phyloP scores from a whole-genome alignment of 1,284 basidiomycete species.

The Jaminaea rosea region DNA sequence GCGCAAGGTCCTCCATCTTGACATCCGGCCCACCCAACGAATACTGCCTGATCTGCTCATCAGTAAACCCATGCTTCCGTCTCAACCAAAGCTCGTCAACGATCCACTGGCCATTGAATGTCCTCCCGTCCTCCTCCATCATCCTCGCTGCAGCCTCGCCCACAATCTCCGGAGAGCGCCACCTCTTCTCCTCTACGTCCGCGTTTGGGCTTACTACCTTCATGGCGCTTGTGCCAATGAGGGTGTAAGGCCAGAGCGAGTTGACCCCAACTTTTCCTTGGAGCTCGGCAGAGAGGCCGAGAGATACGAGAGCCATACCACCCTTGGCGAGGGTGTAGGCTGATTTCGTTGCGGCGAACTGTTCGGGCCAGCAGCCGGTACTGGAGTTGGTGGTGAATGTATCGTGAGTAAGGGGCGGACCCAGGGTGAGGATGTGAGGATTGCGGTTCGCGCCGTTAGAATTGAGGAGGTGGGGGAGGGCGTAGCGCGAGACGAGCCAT shows the following conservation, averaged over 20 bases:
- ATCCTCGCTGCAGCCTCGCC: slow-evolving; percentile 37
- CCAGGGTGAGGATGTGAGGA: slow-evolving; percentile 44
- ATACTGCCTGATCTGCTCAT: slow-evolving; percentile 17
- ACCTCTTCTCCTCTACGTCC: slow-evolving; percentile 18
- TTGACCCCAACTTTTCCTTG: slow-evolving; percentile 31
- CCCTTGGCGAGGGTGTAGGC: slow-evolving; percentile 43
- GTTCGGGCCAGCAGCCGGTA: slow-evolving; percentile 15
- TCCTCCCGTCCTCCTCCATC: slow-evolving; percentile 20
- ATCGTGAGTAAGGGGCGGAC: slow-evolving; percentile 30
- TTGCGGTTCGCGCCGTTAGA: slow-evolving; percentile 19
- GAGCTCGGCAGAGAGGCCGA: slow-evolving; percentile 37
- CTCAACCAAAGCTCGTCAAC: slow-evolving; percentile 45
- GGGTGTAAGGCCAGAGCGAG: slow-evolving; percentile 33
- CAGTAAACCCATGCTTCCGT: slow-evolving; percentile 14
- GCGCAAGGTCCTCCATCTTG: background rate
- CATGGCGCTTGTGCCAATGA: slow-evolving; percentile 37
- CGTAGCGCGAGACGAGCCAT: slow-evolving; percentile 35
- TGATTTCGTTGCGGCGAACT: slow-evolving; percentile 16
- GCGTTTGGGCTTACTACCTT: slow-evolving; percentile 30
- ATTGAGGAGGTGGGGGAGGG: slow-evolving; percentile 36
- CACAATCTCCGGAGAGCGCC: slow-evolving; percentile 36
- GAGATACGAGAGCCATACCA: slow-evolving; percentile 39
- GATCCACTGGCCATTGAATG: slow-evolving; percentile 28
- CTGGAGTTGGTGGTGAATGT: slow-evolving; percentile 13
- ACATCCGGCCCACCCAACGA: slow-evolving; percentile 17